Percentiles rank a stretch among this genome's conserved stretches.
These are phyloP conservation scores for Akanthomyces lecanii DNA, from an alignment of 2,329 filamentous ascomycete species.

Conservation along the genomic window DNA sequence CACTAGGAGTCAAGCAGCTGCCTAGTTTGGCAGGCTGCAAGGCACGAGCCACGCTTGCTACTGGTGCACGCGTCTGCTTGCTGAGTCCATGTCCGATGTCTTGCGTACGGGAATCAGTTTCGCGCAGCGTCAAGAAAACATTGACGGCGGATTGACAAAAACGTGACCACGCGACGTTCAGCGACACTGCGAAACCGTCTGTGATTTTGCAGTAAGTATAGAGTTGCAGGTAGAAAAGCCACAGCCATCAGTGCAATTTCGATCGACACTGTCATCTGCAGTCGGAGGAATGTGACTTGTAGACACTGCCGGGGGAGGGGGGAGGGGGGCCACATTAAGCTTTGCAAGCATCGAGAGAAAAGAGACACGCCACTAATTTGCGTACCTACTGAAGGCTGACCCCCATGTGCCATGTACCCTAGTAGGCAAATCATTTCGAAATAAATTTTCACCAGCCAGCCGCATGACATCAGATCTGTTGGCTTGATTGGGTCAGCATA, in stretches of 20 bases:
- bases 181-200: not conserved
- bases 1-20: not conserved
- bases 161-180: not conserved
- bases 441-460: not conserved
- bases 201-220: not conserved
- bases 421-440: too few relatives aligned
- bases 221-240: not conserved
- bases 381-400: not conserved
- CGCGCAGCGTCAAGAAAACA: not conserved
- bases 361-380: not conserved
- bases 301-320: not conserved
- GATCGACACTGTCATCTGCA: conserved; percentile 11
- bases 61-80: not conserved
- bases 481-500: not conserved
- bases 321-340: not conserved
- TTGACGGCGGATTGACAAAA: not conserved
- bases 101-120: not conserved
- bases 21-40: conserved; percentile 2
- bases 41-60: not conserved
- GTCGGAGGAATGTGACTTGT: conserved; percentile 6
- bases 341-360: not conserved
- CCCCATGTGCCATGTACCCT: too few relatives aligned
- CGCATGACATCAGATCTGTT: not conserved
- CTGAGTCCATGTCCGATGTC: not conserved
- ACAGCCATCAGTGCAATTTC: not conserved